Base-by-base conservation (phyloP, 768 basidiomycete genomes). In the Candolleomyces efflorescens region DNA sequence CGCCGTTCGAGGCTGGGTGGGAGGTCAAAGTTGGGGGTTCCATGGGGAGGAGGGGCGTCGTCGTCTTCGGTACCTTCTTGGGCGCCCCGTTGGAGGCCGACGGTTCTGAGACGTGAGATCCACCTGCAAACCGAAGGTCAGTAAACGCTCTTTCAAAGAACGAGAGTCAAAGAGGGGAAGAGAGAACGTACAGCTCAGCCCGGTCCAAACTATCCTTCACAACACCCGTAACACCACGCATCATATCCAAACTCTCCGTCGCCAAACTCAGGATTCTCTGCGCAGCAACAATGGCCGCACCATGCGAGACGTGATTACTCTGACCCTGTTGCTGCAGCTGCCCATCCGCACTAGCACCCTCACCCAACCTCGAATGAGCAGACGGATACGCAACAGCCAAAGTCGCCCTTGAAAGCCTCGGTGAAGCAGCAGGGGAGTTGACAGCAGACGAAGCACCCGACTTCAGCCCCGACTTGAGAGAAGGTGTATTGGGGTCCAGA, bases 181-280 rank as follows among this genome's bases (percentile, higher is more conserved):
- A 51, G 26, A 49, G 58, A 7, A 82, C 86, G 45, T 69, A 92
- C 84, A 88, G 82, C 68, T 95, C 94, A 27, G 93, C 94, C 55
- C 87, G 78, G 68, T 94, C 92, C 69, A 95, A 75, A 60, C 86
- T 90, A 60, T 94, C 94, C 65, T 86, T 88, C 59, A 95, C 89
- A 22, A 95, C 91, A 3, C 83, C 80, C n/a, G 91, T 91, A 26
- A 94, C 91, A 26, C 90, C 85, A 26, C 87, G 78, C 79, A 96
- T 85, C 92, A 94, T 95, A 66, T 96, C 93, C 70, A 96, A 67
- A 66, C 92, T 94, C 75, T 96, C 94, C 13, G 89, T 89, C 12
- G 94, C 92, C 9, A 96, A 82, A 7, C 86, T 84, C 62, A 96
- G 68, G 18, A 96, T 86, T 52, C 89, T 76, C 68, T 91, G 88